Percentiles rank a stretch among this genome's conserved stretches.
phyloP scores from a whole-genome alignment of 106 monocot genomes.

The Vanilla planifolia region DNA sequence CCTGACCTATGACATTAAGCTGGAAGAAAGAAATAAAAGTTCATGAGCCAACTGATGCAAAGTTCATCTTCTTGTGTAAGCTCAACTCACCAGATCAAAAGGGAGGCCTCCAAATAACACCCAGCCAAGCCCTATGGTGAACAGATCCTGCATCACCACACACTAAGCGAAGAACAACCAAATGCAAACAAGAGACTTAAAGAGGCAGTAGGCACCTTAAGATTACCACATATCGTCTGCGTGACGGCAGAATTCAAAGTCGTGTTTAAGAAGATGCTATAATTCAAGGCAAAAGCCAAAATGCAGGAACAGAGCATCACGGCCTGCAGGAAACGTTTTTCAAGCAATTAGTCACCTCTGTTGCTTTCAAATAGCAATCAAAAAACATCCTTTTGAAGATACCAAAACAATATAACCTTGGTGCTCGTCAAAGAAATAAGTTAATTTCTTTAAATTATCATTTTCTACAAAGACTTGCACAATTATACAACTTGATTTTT shows the following conservation, averaged over 20 bases:
- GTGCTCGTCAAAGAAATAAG: no score
- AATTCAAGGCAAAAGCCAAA: constrained; percentile 91
- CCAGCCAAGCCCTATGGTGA: constrained; percentile 89
- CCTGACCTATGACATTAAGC: constrained; percentile 90
- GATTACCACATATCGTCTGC: constrained; percentile 92
- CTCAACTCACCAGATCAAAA: constrained; percentile 71
- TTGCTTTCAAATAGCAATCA: no score
- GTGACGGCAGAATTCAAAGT: constrained; percentile 87
- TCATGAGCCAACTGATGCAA: background rate
- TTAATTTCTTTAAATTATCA: no score
- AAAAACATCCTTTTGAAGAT: no score
- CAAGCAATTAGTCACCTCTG: background rate
- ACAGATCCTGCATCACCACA: constrained; percentile 50
- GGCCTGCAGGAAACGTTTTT: constrained; percentile 37
- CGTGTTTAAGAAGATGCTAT: constrained; percentile 87
- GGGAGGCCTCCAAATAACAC: constrained; percentile 85
- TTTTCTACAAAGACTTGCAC: no score
- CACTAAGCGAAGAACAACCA: background rate
- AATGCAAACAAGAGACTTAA: background rate
- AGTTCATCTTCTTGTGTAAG: background rate
- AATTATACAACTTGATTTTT: no score
- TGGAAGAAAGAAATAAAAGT: constrained; percentile 15
- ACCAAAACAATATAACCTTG: no score
- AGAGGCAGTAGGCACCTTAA: constrained; percentile 46
- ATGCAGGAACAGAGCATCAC: constrained; percentile 81